phyloP scores from a whole-genome alignment of 768 basidiomycete species.

The Hirschioporus abietinus region DNA sequence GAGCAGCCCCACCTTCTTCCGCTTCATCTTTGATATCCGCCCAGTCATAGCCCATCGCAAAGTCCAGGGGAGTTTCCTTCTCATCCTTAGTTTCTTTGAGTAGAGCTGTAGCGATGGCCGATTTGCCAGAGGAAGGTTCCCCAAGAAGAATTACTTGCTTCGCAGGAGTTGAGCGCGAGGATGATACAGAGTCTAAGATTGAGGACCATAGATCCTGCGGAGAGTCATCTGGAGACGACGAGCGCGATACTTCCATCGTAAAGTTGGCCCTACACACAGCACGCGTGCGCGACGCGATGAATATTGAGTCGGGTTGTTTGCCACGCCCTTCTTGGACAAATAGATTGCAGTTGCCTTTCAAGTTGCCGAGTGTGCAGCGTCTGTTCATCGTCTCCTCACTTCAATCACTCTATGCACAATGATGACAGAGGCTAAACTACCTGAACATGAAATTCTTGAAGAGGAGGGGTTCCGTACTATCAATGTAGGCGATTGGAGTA shows the following conservation, averaged over 20 bases:
- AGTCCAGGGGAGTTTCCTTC: constrained; percentile 47
- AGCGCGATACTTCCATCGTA: constrained; percentile 41
- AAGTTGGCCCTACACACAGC: not conserved
- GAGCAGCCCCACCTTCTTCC: constrained; percentile 70
- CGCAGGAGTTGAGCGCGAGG: constrained; percentile 72
- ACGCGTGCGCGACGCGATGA: not conserved
- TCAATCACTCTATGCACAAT: constrained; percentile 11
- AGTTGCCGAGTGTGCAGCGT: not conserved
- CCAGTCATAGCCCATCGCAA: constrained; percentile 91
- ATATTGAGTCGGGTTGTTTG: not conserved
- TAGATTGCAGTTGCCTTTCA: not conserved
- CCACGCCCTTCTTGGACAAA: not conserved
- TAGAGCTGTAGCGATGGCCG: constrained; percentile 62
- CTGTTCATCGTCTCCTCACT: not conserved
- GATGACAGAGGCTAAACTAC: constrained; percentile 44
- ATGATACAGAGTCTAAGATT: constrained; percentile 84
- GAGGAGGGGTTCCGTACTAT: constrained; percentile 67
- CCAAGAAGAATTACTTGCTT: constrained; percentile 87
- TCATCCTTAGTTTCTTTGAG: constrained; percentile 62
- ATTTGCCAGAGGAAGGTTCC: constrained; percentile 74
- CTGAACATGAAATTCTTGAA: constrained; percentile 62
- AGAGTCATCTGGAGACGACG: constrained; percentile 67
- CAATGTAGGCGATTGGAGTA: constrained; percentile 58
- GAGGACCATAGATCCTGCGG: constrained; percentile 89
- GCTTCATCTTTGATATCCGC: constrained; percentile 87